Percentiles rank a stretch among this genome's conserved stretches.
Conservation (phyloP, 2,329 filamentous ascomycete genomes). For the Colletotrichum cuscutae region DNA sequence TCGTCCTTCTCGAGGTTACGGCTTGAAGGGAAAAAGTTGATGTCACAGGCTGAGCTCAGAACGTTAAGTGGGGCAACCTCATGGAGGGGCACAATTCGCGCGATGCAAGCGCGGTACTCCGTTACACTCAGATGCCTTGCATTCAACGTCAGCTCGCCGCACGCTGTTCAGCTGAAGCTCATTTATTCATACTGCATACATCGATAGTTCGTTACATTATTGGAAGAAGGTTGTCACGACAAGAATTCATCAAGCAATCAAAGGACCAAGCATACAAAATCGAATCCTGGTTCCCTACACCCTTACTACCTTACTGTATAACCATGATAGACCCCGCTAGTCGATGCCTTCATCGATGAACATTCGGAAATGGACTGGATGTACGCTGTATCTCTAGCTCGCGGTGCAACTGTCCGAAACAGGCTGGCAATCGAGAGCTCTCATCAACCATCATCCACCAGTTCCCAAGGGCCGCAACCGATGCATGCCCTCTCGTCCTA, state of each 20-base stretch:
- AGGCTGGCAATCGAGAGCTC: background rate
- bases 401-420: slow-evolving; percentile 13
- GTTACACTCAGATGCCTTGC: background rate
- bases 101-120: background rate
- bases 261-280: slow-evolving; percentile 1
- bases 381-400: slow-evolving; percentile 29
- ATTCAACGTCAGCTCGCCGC: background rate
- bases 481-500: background rate
- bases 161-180: background rate
- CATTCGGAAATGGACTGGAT: slow-evolving; percentile 22
- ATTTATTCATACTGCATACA: background rate
- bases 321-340: slow-evolving; percentile 19
- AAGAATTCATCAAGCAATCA: background rate
- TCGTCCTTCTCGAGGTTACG: background rate
- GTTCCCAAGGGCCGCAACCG: background rate
- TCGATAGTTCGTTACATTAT: background rate
- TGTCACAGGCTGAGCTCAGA: slow-evolving; percentile 19
- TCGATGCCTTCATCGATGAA: slow-evolving; percentile 23
- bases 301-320: slow-evolving; percentile 12
- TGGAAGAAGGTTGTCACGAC: background rate
- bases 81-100: slow-evolving; percentile 12
- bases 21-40: slow-evolving; percentile 14
- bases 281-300: slow-evolving; percentile 20
- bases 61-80: slow-evolving; percentile 26
- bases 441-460: background rate